Conservation (phyloP, 257 asterid species). For the Agastache rugosa region DNA sequence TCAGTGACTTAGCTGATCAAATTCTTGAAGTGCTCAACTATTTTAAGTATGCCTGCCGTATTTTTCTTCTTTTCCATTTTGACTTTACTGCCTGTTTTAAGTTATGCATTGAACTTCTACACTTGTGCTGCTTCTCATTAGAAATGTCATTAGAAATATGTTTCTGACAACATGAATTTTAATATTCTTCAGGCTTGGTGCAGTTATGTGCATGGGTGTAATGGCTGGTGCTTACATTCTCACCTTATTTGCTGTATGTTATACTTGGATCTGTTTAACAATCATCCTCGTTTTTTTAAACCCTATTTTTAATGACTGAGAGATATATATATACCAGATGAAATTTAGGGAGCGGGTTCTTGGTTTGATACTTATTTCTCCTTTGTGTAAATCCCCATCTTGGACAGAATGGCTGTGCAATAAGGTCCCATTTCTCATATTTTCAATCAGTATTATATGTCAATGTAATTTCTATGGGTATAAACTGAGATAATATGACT, state of each 20-base stretch:
- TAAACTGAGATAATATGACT: conserved; percentile 45
- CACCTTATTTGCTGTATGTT: conserved; percentile 80
- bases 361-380: conserved; percentile 92
- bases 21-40: conserved; percentile 84
- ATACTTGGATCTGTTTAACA: conserved; percentile 8
- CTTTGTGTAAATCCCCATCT: conserved; percentile 84
- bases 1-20: conserved; percentile 84
- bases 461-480: conserved; percentile 8
- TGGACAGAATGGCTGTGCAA: conserved; percentile 94
- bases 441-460: neutral
- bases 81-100: conserved; percentile 9
- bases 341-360: conserved; percentile 85
- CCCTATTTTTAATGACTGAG: neutral
- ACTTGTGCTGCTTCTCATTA: neutral
- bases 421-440: conserved; percentile 56
- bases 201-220: conserved; percentile 97
- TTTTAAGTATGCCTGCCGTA: conserved; percentile 61
- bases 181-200: conserved; percentile 70
- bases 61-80: conserved; percentile 14
- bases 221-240: conserved; percentile 93
- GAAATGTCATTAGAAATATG: neutral
- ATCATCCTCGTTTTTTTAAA: neutral
- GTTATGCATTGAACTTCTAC: conserved; percentile 2
- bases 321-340: conserved; percentile 53
- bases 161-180: conserved; percentile 33